Conservation (phyloP, 78 protist species). For the Tieghemostelium lacteum region DNA sequence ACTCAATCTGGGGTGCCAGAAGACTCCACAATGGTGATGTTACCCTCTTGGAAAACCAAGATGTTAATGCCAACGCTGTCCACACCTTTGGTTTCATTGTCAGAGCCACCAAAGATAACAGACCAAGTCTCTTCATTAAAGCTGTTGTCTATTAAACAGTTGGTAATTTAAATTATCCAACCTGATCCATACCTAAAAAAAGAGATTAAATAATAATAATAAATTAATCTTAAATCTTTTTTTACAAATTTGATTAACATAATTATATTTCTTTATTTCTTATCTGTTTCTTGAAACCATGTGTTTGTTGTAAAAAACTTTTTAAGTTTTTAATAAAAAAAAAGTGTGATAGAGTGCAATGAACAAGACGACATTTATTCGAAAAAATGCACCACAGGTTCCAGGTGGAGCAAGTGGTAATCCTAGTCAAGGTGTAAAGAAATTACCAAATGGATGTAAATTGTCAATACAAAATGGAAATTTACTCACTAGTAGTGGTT, state of each 20-base stretch:
- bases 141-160: conserved; percentile 9
- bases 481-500: conserved; percentile 57
- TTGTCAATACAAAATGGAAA: conserved; percentile 79
- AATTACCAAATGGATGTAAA: conserved; percentile 78
- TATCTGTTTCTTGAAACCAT: too few species aligned
- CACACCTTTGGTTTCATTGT: conserved; percentile 47
- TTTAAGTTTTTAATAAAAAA: too few species aligned
- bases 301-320: too few species aligned
- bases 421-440: conserved; percentile 10
- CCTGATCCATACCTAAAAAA: too few species aligned
- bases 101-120: not conserved
- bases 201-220: too few species aligned
- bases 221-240: too few species aligned
- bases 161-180: too few species aligned
- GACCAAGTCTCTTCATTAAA: not conserved
- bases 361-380: conserved; percentile 30
- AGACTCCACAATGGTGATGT: not conserved
- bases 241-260: too few species aligned
- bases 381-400: conserved; percentile 18
- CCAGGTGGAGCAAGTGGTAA: conserved; percentile 5
- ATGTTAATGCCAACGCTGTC: not conserved
- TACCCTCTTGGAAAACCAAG: conserved; percentile 11
- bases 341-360: too few species aligned
- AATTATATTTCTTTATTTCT: too few species aligned
- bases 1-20: conserved; percentile 15